phyloP scores from a whole-genome alignment of 352 stramenopile species.

The Globisporangium takayamanum region DNA sequence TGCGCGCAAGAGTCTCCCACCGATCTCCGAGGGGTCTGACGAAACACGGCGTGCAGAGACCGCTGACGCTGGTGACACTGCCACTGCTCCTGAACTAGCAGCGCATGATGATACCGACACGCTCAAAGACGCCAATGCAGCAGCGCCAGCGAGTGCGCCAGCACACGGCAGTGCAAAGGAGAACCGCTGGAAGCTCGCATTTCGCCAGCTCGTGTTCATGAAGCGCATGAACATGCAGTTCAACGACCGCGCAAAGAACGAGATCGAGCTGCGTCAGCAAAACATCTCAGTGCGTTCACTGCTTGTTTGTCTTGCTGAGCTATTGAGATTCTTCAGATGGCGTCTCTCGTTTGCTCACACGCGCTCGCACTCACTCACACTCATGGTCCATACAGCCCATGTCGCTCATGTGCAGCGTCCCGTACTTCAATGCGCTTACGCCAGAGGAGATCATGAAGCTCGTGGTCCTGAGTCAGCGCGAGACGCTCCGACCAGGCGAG shows the following conservation, averaged over 20 bases:
- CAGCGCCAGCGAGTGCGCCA: neutral
- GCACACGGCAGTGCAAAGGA: constrained; percentile 15
- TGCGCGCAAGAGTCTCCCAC: constrained; percentile 2
- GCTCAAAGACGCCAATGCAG: neutral
- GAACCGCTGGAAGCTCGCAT: constrained; percentile 72
- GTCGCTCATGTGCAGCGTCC: constrained; percentile 70
- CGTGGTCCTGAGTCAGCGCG: constrained; percentile 33
- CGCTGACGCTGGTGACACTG: neutral
- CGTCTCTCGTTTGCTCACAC: neutral
- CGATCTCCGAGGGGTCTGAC: constrained; percentile 10
- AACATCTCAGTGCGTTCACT: constrained; percentile 51
- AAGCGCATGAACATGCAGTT: constrained; percentile 80
- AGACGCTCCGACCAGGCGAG: constrained; percentile 46
- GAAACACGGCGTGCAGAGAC: constrained; percentile 9
- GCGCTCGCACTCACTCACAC: neutral
- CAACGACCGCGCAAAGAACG: constrained; percentile 67
- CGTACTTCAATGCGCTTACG: constrained; percentile 66
- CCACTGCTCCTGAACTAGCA: neutral
- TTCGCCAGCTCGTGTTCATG: constrained; percentile 80
- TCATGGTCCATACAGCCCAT: constrained; percentile 25
- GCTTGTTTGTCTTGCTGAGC: neutral
- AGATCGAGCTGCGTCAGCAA: constrained; percentile 73
- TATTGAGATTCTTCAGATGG: no score
- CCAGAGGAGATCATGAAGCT: constrained; percentile 46
- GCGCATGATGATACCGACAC: neutral